phyloP scores from a whole-genome alignment of 345 rosid species.

The Abelmoschus esculentus region DNA sequence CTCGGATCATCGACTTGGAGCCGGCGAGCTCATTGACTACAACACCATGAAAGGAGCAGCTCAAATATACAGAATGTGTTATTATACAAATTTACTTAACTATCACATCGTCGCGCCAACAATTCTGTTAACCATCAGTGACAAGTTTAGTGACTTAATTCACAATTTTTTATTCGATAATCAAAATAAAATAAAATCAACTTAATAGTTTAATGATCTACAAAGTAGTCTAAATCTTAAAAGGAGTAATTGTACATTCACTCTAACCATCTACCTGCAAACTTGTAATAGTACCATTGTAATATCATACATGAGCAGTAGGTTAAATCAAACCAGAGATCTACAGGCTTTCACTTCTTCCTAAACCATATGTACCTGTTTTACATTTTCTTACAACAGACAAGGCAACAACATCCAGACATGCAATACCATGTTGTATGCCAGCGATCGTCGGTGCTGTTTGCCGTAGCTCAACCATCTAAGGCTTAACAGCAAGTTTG shows the following conservation, averaged over 20 bases:
- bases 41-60: slow-evolving; percentile 36
- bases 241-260: background rate
- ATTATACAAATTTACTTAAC: no score
- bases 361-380: background rate
- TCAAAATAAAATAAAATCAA: no score
- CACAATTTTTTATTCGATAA: no score
- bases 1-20: slow-evolving; percentile 66
- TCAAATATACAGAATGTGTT: no score
- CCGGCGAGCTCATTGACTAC: slow-evolving; percentile 73
- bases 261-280: background rate
- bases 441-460: background rate
- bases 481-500: slow-evolving; percentile 58
- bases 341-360: background rate
- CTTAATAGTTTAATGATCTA: no score
- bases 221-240: background rate
- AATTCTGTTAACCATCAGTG: no score
- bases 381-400: background rate
- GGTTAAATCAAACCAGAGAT: background rate
- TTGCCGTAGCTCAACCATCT: slow-evolving; percentile 11
- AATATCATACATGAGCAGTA: background rate
- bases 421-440: background rate
- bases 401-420: background rate
- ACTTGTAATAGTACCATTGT: background rate
- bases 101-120: no score
- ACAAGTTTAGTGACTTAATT: no score